Evolutionary conservation across 345 rosid genomes (phyloP).

Genomic region (Crucihimalaya himalaica): DNA sequence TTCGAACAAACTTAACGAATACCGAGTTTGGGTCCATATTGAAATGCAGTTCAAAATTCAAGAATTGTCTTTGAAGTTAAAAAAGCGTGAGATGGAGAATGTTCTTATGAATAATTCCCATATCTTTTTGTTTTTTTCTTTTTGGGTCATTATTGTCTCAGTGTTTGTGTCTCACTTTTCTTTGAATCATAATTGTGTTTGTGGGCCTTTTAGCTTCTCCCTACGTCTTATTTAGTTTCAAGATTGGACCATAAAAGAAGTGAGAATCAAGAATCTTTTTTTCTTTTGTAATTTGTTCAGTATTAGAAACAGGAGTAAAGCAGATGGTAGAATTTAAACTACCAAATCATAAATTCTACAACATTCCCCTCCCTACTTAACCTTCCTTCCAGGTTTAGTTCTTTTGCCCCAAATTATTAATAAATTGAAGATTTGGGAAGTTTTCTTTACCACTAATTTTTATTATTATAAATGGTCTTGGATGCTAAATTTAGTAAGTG

Average conservation of each 20-base stretch:
- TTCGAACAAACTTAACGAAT: not conserved
- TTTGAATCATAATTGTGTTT: conserved; percentile 38
- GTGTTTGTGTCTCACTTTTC: conserved; percentile 36
- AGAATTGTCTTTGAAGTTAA: conserved; percentile 11
- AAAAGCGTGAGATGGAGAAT: conserved; percentile 16
- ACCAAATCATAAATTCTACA: not conserved
- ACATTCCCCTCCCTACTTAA: not conserved
- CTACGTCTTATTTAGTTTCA: conserved; percentile 26
- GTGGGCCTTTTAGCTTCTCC: conserved; percentile 24
- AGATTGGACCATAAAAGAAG: conserved; percentile 23
- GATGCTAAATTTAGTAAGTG: not conserved
- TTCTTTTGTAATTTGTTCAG: not conserved
- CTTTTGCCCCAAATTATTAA: not conserved
- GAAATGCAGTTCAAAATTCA: not conserved
- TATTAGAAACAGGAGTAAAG: not conserved
- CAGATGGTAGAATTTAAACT: not conserved
- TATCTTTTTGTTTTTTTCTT: conserved; percentile 14
- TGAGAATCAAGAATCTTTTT: conserved; percentile 19
- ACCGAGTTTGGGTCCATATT: not conserved
- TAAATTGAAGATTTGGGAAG: not conserved
- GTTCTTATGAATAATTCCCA: conserved; percentile 13
- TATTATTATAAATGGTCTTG: not conserved
- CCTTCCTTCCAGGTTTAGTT: not conserved
- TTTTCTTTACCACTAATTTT: not conserved
- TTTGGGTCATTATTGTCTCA: conserved; percentile 32